Base-by-base conservation (phyloP, 371 early-diverging fungal species). In the Rhizopus delemar region DNA sequence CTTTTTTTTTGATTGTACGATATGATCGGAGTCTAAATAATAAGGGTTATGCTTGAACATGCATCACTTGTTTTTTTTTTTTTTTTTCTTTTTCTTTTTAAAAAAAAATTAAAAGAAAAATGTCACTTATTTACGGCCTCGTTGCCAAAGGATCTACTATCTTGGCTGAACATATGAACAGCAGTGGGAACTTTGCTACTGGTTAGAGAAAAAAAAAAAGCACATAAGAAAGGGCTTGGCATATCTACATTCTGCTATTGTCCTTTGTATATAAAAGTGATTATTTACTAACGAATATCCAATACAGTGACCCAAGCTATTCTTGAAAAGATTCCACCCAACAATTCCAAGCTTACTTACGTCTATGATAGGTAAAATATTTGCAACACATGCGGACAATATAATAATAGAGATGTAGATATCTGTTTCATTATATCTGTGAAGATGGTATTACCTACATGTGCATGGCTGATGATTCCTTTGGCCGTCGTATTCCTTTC, bases 391-490 rank as follows among this genome's bases (percentile, higher is more conserved):
- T 13, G 9, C 9, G 46, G 46, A n/a, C 22, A 15, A 29, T n/a
- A 34, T n/a, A 34, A 9, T 51, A 13, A 13, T 51, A 28, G 35
- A 8, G 8, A 6, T n/a, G 9, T 59, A 90, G 91, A 68, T 90
- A 90, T 66, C 81, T 94, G 31, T 95, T 94, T 77, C 96, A 95
- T 71, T 92, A 93, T 68, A 88, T 94, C 45, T 86, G 86, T 60
- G 83, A 89, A 62, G 86, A 87, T 70, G 90, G 90, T 16, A 68
- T 93, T 45, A 89, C 88, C 2, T 96, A 91, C 68, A 81, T 94
- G 80, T 94, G 94, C 68, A 89, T 94, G 86, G 92, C 93, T 3
- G 93, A 93, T 66, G 93, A 93, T 73, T 73, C 82, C 6, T 93
- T 94, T 73, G 94, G 90, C 8, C 89, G 94, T 9, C 83, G 95